These are phyloP conservation scores for Halocafeteria seosinensis DNA, from an alignment of 108 stramenopile genomes.

Conservation along the genomic window DNA sequence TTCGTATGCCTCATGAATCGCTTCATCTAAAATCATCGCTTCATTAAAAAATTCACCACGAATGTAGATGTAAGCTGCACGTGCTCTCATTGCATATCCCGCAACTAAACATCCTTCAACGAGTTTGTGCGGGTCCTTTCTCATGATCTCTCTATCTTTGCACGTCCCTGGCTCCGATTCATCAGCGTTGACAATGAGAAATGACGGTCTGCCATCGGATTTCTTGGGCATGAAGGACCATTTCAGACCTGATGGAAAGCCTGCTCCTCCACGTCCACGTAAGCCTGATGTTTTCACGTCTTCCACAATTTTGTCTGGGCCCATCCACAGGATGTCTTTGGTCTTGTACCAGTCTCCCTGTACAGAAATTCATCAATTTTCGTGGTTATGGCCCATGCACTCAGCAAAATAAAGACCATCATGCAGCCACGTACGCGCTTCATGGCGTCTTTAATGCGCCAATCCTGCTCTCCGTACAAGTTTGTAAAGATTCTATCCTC, in stretches of 20 bases:
- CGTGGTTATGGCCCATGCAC: too few species aligned
- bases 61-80: slow-evolving; percentile 99
- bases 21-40: slow-evolving; percentile 93
- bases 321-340: slow-evolving; percentile 94
- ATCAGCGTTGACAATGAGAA: slow-evolving; percentile 97
- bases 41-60: slow-evolving; percentile 99
- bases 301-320: slow-evolving; percentile 98
- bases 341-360: slow-evolving; percentile 51
- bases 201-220: slow-evolving; percentile 86
- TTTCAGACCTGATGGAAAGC: slow-evolving; percentile 88
- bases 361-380: too few species aligned
- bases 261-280: slow-evolving; percentile 93
- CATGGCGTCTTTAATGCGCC: slow-evolving; percentile 80
- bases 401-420: background rate
- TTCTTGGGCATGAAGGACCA: slow-evolving; percentile 99
- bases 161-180: slow-evolving; percentile 98
- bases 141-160: slow-evolving; percentile 99
- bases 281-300: slow-evolving; percentile 97
- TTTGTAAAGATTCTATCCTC: slow-evolving; percentile 99
- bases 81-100: slow-evolving; percentile 95
- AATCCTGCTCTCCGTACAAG: slow-evolving; percentile 97
- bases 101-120: slow-evolving; percentile 94
- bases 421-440: slow-evolving; percentile 36
- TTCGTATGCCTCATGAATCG: slow-evolving; percentile 93
- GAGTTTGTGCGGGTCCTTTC: slow-evolving; percentile 99